These are phyloP conservation scores for Cerioporus squamosus DNA, from an alignment of 1,284 basidiomycete species.

Conservation along the genomic window DNA sequence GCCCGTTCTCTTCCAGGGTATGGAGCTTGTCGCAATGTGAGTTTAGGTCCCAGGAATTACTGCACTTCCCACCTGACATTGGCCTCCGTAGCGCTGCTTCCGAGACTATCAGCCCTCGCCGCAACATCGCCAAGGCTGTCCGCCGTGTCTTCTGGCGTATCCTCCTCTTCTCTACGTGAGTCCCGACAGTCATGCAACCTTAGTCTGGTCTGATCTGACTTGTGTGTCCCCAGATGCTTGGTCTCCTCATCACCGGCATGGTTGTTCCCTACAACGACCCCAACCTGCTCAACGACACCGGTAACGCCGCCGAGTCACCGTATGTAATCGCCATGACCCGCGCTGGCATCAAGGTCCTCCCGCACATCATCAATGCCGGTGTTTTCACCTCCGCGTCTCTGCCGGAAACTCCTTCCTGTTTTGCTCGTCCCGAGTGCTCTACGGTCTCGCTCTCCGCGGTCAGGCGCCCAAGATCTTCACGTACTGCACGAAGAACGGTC, in stretches of 20 bases:
- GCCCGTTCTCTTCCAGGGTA: constrained; percentile 87
- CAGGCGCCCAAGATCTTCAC: constrained; percentile 70
- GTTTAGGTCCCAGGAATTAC: constrained; percentile 29
- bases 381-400: constrained; percentile 78
- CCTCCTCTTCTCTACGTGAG: constrained; percentile 70
- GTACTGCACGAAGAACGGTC: constrained; percentile 73
- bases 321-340: constrained; percentile 85
- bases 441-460: constrained; percentile 79
- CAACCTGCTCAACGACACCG: constrained; percentile 55
- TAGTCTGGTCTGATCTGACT: background rate
- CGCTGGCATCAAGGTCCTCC: constrained; percentile 77
- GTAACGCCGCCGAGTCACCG: constrained; percentile 70
- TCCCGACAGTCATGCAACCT: constrained; percentile 8
- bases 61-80: background rate
- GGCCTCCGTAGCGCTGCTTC: constrained; percentile 59
- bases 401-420: constrained; percentile 85
- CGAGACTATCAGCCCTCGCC: constrained; percentile 75
- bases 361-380: constrained; percentile 71
- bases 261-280: constrained; percentile 76
- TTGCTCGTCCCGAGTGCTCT: constrained; percentile 81
- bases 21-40: constrained; percentile 82
- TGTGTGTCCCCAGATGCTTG: constrained; percentile 52
- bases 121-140: constrained; percentile 82
- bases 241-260: constrained; percentile 81
- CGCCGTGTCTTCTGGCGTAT: constrained; percentile 83